Conservation (phyloP, 2,329 filamentous ascomycete species). For the Malbranchea cinnamomea region DNA sequence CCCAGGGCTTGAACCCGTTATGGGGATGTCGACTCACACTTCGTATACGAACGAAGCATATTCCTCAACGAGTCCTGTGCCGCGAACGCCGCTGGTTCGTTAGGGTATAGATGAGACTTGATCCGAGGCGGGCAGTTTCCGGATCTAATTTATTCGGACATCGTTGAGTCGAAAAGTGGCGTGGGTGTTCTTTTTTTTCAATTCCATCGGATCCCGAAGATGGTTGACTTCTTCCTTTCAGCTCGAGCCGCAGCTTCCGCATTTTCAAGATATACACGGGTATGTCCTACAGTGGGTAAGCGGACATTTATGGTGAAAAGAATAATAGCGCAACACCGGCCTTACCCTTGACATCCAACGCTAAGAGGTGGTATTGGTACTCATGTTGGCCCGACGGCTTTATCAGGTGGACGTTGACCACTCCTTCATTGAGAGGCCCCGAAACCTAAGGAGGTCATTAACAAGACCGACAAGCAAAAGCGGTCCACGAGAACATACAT, state of each 20-base stretch:
- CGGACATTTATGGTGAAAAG: no score
- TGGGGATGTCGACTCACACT: no score
- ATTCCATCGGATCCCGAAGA: slow-evolving; percentile 36
- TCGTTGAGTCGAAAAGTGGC: no score
- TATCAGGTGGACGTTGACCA: slow-evolving; percentile 64
- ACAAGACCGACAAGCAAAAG: neutral
- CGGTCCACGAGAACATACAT: slow-evolving; percentile 36
- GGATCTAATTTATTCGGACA: no score
- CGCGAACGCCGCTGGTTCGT: no score
- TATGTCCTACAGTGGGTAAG: slow-evolving; percentile 21
- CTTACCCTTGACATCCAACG: slow-evolving; percentile 58
- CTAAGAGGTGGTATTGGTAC: slow-evolving; percentile 66
- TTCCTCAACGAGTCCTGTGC: no score
- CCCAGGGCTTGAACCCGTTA: no score
- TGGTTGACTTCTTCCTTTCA: slow-evolving; percentile 30
- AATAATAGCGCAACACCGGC: slow-evolving; percentile 2
- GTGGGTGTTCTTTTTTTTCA: no score
- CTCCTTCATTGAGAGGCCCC: slow-evolving; percentile 58
- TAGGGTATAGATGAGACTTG: no score
- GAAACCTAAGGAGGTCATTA: slow-evolving; percentile 44
- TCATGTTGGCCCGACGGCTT: slow-evolving; percentile 49
- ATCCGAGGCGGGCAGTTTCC: no score
- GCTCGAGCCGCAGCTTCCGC: slow-evolving; percentile 21
- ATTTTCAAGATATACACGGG: slow-evolving; percentile 32
- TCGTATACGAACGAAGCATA: no score